A percentile compares a stretch with the other conserved stretches of the same genome.
Conservation (phyloP, 768 basidiomycete species). For the Leccinum subtestaceum region DNA sequence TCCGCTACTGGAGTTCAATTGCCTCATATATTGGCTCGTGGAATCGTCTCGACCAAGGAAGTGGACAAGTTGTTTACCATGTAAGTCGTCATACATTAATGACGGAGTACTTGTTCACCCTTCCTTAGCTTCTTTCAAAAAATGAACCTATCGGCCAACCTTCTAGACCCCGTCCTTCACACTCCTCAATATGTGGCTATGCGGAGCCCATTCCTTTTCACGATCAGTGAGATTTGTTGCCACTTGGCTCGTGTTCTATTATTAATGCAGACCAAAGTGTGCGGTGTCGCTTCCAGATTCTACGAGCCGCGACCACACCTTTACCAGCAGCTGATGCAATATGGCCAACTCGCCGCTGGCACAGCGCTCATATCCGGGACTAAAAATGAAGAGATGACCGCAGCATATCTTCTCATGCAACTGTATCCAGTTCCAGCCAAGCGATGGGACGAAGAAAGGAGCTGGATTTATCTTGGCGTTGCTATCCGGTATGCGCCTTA, state of each 20-base stretch:
- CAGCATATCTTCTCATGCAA: constrained; percentile 78
- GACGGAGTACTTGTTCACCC: constrained; percentile 1
- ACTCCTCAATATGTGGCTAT: constrained; percentile 78
- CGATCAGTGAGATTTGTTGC: constrained; percentile 61
- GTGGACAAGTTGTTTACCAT: constrained; percentile 73
- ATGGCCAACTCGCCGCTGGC: constrained; percentile 73
- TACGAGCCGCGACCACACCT: constrained; percentile 68
- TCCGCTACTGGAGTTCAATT: constrained; percentile 45
- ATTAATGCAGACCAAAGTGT: constrained; percentile 50
- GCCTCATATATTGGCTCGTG: constrained; percentile 64
- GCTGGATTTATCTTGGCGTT: constrained; percentile 86
- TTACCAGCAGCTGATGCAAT: constrained; percentile 69
- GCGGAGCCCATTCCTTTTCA: constrained; percentile 89
- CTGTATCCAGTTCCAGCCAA: constrained; percentile 73
- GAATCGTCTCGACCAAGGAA: constrained; percentile 60
- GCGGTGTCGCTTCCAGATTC: constrained; percentile 84
- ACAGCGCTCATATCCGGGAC: constrained; percentile 71
- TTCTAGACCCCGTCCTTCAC: constrained; percentile 81
- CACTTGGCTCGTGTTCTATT: background rate
- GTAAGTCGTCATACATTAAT: constrained; percentile 35
- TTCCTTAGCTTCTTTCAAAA: constrained; percentile 63
- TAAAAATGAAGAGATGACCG: constrained; percentile 81
- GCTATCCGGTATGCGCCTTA: constrained; percentile 64
- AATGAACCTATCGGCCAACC: constrained; percentile 75
- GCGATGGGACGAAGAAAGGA: constrained; percentile 87